phyloP scores from a whole-genome alignment of 2,329 filamentous ascomycete species.

The Fusarium zealandicum region DNA sequence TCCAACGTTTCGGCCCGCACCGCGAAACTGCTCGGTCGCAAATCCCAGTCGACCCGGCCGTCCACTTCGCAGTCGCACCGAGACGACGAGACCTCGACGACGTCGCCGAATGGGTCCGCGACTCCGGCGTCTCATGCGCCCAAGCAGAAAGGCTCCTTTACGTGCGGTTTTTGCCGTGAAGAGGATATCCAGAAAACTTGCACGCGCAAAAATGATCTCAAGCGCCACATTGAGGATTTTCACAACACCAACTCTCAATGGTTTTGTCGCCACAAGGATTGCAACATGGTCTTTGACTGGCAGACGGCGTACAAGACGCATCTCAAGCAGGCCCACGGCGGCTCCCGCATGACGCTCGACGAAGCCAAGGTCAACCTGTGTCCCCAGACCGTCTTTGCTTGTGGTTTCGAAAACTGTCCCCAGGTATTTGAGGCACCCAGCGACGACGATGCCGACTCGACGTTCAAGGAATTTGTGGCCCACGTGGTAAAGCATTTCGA shows the following conservation, averaged over 20 bases:
- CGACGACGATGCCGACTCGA: conserved; percentile 49
- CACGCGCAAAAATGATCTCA: conserved; percentile 57
- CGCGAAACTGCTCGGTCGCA: conserved; percentile 46
- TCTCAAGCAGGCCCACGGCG: conserved; percentile 54
- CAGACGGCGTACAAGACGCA: conserved; percentile 57
- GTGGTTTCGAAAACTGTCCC: conserved; percentile 55
- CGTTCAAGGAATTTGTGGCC: conserved; percentile 55
- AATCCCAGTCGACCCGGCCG: conserved; percentile 34
- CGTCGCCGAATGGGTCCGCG: conserved; percentile 36
- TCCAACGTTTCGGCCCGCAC: conserved; percentile 51
- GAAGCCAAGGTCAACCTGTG: conserved; percentile 54
- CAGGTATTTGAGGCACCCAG: conserved; percentile 53
- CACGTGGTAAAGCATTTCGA: conserved; percentile 58
- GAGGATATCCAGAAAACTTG: conserved; percentile 52
- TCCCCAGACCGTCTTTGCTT: conserved; percentile 57
- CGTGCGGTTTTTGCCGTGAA: conserved; percentile 53
- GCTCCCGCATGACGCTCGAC: conserved; percentile 51
- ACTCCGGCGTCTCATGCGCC: conserved; percentile 42
- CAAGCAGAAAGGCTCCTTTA: conserved; percentile 50
- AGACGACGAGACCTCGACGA: conserved; percentile 37
- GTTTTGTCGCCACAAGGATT: conserved; percentile 54
- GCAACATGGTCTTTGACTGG: conserved; percentile 56
- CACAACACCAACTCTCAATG: conserved; percentile 57
- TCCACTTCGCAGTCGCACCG: conserved; percentile 28
- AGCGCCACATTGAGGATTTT: conserved; percentile 57